Percentiles rank a stretch among this genome's conserved stretches.
Conservation (phyloP, 2,329 filamentous ascomycete species). For the Pseudodiploospora longispora region DNA sequence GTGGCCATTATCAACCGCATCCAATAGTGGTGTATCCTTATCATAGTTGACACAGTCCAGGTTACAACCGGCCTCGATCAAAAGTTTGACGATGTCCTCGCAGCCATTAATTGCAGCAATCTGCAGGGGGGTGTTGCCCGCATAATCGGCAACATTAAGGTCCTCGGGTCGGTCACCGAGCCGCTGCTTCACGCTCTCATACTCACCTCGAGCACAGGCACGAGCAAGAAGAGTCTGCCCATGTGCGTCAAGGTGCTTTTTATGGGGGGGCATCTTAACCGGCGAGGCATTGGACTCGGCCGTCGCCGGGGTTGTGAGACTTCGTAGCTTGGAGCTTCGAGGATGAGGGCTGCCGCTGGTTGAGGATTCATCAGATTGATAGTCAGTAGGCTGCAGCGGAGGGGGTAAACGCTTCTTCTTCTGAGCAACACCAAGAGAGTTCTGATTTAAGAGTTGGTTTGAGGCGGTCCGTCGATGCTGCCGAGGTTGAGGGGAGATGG, state of each 20-base stretch:
- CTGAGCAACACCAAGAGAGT: conserved; percentile 44
- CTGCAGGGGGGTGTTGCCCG: conserved; percentile 92
- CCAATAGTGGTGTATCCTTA: conserved; percentile 87
- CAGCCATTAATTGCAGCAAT: conserved; percentile 85
- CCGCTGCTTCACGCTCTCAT: conserved; percentile 68
- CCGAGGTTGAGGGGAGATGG: conserved; percentile 51
- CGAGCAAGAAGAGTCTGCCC: conserved; percentile 86
- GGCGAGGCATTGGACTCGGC: conserved; percentile 57
- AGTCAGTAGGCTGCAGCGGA: conserved; percentile 54
- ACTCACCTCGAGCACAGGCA: conserved; percentile 78
- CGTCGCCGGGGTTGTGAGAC: conserved; percentile 46
- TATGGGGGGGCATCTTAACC: conserved; percentile 62
- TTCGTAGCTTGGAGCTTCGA: conserved; percentile 49
- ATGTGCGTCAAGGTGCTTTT: conserved; percentile 85
- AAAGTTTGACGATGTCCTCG: conserved; percentile 76
- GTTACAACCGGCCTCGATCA: conserved; percentile 78
- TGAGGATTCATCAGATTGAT: conserved; percentile 61
- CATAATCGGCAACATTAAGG: conserved; percentile 83
- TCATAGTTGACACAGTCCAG: conserved; percentile 72
- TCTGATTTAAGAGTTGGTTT: conserved; percentile 50
- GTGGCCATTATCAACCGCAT: conserved; percentile 94
- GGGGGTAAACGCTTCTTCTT: conserved; percentile 57
- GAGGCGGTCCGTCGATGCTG: conserved; percentile 57
- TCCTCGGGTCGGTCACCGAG: conserved; percentile 77
- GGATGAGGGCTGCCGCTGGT: conserved; percentile 52